A percentile compares a stretch with the other conserved stretches of the same genome.
Conservation (phyloP, 768 basidiomycete species). For the Mycena haematopus region DNA sequence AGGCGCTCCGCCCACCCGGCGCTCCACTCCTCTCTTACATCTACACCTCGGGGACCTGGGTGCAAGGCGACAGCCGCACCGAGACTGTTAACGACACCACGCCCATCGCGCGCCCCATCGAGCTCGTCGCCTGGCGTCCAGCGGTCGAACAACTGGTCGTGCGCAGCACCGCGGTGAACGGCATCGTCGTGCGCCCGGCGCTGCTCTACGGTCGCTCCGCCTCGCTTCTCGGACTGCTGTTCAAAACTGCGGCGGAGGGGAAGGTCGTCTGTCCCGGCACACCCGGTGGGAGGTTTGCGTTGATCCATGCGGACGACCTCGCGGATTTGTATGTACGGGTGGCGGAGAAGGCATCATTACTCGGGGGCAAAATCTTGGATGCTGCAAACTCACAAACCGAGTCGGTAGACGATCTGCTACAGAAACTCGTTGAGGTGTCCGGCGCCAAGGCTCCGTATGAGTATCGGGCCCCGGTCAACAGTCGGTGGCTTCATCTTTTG, state of each 20-base stretch:
- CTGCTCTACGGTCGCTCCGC: slow-evolving; percentile 50
- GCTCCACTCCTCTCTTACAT: slow-evolving; percentile 51
- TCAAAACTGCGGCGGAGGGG: slow-evolving; percentile 39
- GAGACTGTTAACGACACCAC: slow-evolving; percentile 40
- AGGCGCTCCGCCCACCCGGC: slow-evolving; percentile 34
- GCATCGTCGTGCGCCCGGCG: slow-evolving; percentile 52
- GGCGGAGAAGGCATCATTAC: slow-evolving; percentile 44
- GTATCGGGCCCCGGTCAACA: slow-evolving; percentile 39
- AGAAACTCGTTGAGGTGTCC: slow-evolving; percentile 43
- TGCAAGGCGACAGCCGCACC: slow-evolving; percentile 45
- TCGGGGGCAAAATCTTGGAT: slow-evolving; percentile 49
- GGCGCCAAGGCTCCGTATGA: slow-evolving; percentile 44
- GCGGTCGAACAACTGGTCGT: slow-evolving; percentile 41
- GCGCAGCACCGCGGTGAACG: slow-evolving; percentile 40
- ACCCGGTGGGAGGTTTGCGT: slow-evolving; percentile 30
- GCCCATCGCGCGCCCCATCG: slow-evolving; percentile 34
- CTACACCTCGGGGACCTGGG: slow-evolving; percentile 54
- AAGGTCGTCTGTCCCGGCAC: slow-evolving; percentile 29
- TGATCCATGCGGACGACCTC: slow-evolving; percentile 53
- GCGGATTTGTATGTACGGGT: slow-evolving; percentile 49
- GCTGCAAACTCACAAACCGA: slow-evolving; percentile 47
- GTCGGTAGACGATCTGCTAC: slow-evolving; percentile 47
- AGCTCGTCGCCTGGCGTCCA: slow-evolving; percentile 42
- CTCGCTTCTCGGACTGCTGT: slow-evolving; percentile 42
- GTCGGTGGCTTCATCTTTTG: slow-evolving; percentile 38